phyloP scores from a whole-genome alignment of 163 green algal genomes.

The Chloroidium sp. region DNA sequence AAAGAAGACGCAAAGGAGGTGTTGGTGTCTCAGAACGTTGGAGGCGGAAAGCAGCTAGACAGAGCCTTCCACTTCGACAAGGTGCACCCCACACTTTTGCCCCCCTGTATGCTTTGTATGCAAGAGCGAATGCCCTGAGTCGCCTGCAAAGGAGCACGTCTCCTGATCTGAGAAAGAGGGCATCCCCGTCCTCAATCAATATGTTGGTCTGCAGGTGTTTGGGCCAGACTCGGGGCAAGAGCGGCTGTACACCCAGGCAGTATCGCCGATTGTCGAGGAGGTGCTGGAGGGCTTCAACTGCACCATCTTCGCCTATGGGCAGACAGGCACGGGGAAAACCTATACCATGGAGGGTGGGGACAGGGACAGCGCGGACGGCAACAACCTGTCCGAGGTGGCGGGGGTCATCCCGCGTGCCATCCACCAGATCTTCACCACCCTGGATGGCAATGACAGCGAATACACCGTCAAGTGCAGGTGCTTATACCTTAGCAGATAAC shows the following conservation, averaged over 20 bases:
- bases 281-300: constrained; percentile 97
- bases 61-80: constrained; percentile 93
- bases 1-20: constrained; percentile 74
- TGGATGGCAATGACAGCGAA: constrained; percentile 65
- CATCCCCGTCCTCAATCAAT: neutral
- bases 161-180: neutral
- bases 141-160: neutral
- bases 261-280: constrained; percentile 88
- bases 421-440: constrained; percentile 81
- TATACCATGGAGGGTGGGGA: constrained; percentile 88
- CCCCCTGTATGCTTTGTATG: neutral
- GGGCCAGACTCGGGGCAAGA: constrained; percentile 70
- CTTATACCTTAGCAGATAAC: neutral
- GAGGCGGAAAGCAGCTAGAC: constrained; percentile 62
- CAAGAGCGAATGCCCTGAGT: neutral
- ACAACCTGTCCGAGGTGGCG: constrained; percentile 36
- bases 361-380: constrained; percentile 46
- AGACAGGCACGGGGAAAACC: constrained; percentile 76
- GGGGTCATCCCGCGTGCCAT: constrained; percentile 95
- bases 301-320: constrained; percentile 95
- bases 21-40: constrained; percentile 63
- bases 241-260: constrained; percentile 75
- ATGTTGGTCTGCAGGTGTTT: constrained; percentile 68
- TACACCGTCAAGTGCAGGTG: constrained; percentile 73
- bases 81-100: constrained; percentile 30